Evolutionary conservation across 805 yeast genomes (phyloP).

Genomic region (Teunomyces panamensis): DNA sequence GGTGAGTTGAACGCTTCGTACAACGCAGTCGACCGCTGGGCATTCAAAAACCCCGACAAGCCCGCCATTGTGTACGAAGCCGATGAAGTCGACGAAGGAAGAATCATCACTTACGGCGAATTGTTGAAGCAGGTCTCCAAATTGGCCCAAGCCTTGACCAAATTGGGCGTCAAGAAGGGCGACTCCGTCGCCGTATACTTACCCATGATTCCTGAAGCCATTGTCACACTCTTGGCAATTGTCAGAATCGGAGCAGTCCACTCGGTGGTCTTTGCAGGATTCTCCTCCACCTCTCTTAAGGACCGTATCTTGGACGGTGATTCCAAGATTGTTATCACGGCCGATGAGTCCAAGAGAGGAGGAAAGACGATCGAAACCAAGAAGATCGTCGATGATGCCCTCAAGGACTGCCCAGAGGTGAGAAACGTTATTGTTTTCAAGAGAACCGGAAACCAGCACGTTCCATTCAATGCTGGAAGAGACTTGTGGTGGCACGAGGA

Average conservation of each 20-base stretch:
- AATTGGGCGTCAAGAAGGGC: conserved; percentile 89
- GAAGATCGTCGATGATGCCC: conserved; percentile 92
- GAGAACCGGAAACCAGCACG: conserved; percentile 76
- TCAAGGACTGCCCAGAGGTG: conserved; percentile 70
- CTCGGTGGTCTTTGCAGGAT: conserved; percentile 96
- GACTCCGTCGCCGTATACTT: conserved; percentile 94
- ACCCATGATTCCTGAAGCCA: conserved; percentile 98
- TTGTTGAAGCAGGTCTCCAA: conserved; percentile 79
- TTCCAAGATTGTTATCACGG: conserved; percentile 83
- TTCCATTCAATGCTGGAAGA: conserved; percentile 73
- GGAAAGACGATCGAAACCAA: conserved; percentile 91
- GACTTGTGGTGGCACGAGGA: conserved; percentile 98
- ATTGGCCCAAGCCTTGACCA: conserved; percentile 77
- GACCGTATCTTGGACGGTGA: conserved; percentile 90
- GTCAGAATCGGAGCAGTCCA: conserved; percentile 94
- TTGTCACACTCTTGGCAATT: conserved; percentile 90
- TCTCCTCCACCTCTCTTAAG: conserved; percentile 85
- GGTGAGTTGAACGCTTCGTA: conserved; percentile 92
- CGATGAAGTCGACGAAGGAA: conserved; percentile 77
- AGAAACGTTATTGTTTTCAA: conserved; percentile 81
- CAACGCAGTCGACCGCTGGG: conserved; percentile 96
- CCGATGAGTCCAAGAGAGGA: conserved; percentile 95
- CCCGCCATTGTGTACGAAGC: conserved; percentile 88
- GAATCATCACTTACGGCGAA: conserved; percentile 79
- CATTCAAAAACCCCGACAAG: conserved; percentile 80